Percentiles rank a stretch among this genome's conserved stretches.
These are phyloP conservation scores for Exophiala viscosa DNA, from an alignment of 2,329 filamentous ascomycete species.

Conservation along the genomic window DNA sequence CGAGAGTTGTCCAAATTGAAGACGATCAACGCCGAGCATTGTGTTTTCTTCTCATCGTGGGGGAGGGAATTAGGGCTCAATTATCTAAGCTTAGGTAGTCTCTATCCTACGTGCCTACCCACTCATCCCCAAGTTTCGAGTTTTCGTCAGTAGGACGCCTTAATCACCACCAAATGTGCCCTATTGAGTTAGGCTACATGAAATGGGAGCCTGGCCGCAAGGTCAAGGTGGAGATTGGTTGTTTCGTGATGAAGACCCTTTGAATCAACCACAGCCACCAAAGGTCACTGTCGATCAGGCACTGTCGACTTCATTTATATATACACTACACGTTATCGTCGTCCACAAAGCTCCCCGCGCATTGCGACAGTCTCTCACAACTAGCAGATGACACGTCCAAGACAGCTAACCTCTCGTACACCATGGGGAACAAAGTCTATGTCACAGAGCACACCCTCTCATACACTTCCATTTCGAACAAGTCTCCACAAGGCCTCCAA, in stretches of 20 bases:
- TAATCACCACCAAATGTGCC: no score
- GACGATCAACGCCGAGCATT: no score
- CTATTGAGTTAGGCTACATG: no score
- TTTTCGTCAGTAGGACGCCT: no score
- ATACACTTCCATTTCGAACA: conserved; percentile 17
- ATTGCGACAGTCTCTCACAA: neutral
- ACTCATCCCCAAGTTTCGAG: no score
- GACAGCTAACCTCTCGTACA: neutral
- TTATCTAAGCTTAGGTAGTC: no score
- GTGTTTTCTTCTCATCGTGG: no score
- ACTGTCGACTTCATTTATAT: neutral
- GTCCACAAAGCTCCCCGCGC: neutral
- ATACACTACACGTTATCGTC: neutral
- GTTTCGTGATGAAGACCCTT: neutral
- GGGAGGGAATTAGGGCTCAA: no score
- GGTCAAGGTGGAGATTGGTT: no score
- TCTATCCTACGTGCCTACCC: no score
- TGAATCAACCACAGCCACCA: neutral
- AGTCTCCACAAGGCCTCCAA: conserved; percentile 17
- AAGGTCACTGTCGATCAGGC: neutral
- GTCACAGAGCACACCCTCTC: conserved; percentile 12
- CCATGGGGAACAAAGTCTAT: conserved; percentile 14
- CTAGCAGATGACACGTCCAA: neutral
- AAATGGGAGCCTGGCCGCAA: no score
- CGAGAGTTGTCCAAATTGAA: no score